Evolutionary conservation across 169 alveolate genomes (phyloP), one percentile per base, ranked within the genome.

Genomic region (Eimeria brunetti): DNA sequence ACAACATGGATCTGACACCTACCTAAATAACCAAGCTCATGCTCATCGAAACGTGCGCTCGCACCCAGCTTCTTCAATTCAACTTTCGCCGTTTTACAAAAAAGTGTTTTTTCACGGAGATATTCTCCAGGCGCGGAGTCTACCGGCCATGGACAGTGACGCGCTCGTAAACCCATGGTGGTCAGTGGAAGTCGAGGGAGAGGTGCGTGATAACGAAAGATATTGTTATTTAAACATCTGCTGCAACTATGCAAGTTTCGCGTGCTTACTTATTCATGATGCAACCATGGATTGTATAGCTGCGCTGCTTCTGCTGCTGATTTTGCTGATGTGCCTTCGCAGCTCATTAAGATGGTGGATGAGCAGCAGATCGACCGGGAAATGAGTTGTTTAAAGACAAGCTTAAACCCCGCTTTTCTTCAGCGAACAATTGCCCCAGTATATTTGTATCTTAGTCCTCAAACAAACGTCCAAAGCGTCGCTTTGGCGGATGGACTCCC

Each of bases 111-210:
- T 91, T 58, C 95, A 91, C 71, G 67, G 38, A 12, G 95, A 91
- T 30, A 78, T 91, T 62, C 95, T 91, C 33, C 95, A 91, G 58
- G 95, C 95, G 5, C 49, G 95, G 67, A 91, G 73, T 51, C 84
- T 91, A 9, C 95, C 95, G 24, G 89, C 95, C 27, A 36, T 78
- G 84, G 95, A 91, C 56, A 56, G 38, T 62, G 95, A 91, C 53
- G 95, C 91, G 44, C 80, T 78, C 51, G 91, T 91, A 51, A 78
- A 91, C 62, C 95, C 95, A 1, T 78, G 89, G 91, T 91, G 95
- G 95, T 58, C 83, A 3, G 41, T 91, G 44, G 89, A 78, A 14
- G 95, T 91, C 1, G 95, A 91, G 91, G 84, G 81, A 33, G 91
- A 91, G 95, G 95, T 91, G 60, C 46, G 80, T 69, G 33, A 1